These are phyloP conservation scores for Prunus mume DNA, from an alignment of 306 rosid species.

Conservation along the genomic window DNA sequence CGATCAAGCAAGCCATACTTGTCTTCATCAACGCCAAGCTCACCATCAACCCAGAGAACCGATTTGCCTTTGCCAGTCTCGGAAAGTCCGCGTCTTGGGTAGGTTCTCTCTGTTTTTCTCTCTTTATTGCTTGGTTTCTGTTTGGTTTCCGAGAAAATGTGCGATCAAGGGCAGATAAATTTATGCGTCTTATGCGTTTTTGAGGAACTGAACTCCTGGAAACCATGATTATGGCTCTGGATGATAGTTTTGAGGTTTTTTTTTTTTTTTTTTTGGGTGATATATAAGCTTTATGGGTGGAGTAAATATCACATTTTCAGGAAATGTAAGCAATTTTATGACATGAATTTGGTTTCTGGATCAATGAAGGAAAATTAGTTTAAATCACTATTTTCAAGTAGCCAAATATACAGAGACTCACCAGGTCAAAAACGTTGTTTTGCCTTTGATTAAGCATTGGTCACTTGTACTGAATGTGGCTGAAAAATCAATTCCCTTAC, in stretches of 20 bases:
- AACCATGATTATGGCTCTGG: not conserved
- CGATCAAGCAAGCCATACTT: slow-evolving; percentile 75
- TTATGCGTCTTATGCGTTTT: not conserved
- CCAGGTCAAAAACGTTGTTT: too few species aligned
- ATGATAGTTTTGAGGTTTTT: not conserved
- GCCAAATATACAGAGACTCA: not conserved
- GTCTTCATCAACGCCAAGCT: slow-evolving; percentile 79
- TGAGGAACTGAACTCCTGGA: not conserved
- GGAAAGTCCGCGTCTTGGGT: slow-evolving; percentile 66
- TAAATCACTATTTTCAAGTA: not conserved
- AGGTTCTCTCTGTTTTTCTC: slow-evolving; percentile 1
- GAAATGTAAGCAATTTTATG: not conserved
- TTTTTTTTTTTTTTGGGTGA: not conserved
- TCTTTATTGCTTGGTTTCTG: not conserved
- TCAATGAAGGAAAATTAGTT: not conserved
- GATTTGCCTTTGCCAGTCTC: slow-evolving; percentile 67
- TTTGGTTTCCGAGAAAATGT: slow-evolving; percentile 1
- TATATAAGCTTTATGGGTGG: not conserved
- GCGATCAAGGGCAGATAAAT: not conserved
- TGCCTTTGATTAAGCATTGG: not conserved
- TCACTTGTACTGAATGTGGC: not conserved
- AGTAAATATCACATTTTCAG: not conserved
- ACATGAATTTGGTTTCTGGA: not conserved
- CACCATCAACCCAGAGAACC: slow-evolving; percentile 82
- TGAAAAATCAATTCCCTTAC: not conserved